Evolutionary conservation across 1,284 basidiomycete species (phyloP), one percentile per base, ranked within the genome.

Genomic region (Agaricales sp.): DNA sequence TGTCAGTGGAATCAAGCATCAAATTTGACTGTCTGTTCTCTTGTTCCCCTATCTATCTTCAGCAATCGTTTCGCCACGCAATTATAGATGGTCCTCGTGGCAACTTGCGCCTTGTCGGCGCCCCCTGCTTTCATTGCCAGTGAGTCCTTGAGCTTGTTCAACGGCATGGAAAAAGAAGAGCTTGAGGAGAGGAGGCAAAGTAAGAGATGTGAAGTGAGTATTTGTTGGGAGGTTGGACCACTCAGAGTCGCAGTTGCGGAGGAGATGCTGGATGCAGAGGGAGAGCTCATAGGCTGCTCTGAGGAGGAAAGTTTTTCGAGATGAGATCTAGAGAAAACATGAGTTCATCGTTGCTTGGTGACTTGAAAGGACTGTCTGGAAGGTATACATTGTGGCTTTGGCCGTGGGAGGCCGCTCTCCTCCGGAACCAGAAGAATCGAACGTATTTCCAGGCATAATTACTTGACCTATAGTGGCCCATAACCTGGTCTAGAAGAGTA

Each of bases 41-140:
- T 73, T 8, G 77, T 74, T 22, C 81, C 76, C 45, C 86, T 68
- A 47, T 88, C 84, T 53, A 88, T 86, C 63, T 78, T 83, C 52
- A 88, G 60, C 46, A 88, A 63, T 50, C 82, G 70, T 64, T 87
- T 88, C 19, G 81, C 82, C 11, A 87, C 81, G 57, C 84, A 83
- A 1, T 67, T 74, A 58, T 82, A 85, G 4, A 84, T 59, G 8
- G 79, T 73, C 47, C 77, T 68, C 14, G 75, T 78, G 16, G 73
- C 60, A 51, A 68, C 63, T 57, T 69, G 51, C n/a, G 30, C 30
- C n/a, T n/a, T n/a, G n/a, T n/a, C n/a, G 8, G 11, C 30, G 53
- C 66, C 61, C 51, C 70, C 66, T 18, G 67, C 65, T 53, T 63
- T 65, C 21, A 56, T 56, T 2, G 67, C 63, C n/a, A 87, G 63